Base-by-base conservation (phyloP, 768 basidiomycete species). In the Hygrocybe coccinea region DNA sequence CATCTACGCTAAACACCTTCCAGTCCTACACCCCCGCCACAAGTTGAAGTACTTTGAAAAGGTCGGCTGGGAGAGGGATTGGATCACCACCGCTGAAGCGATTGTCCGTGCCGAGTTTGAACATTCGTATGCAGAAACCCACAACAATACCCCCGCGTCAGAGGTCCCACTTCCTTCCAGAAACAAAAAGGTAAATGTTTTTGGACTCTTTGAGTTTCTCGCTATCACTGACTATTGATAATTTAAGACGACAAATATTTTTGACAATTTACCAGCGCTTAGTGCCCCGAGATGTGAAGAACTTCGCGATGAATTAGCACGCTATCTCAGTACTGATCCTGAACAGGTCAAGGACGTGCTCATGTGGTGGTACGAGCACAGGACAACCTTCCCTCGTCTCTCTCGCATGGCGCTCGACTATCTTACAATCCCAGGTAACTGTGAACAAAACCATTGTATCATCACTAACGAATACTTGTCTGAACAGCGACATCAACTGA, bases 1-100 rank as follows among this genome's bases (percentile, higher is more conserved):
- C n/a, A 8, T 8, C n/a, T 12, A 11, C 21, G 25, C 14, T 9
- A 17, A 36, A 17, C 34, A 6, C 6, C 17, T 36, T 39, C 2
- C 36, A 75, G 72, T 74, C 19, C 66, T 74, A 6, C 69, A 74
- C 56, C 73, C 71, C 2, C 56, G 56, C 0, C 63, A 71, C 63
- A 74, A 74, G 59, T 62, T 73, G 1, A 47, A 56, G 9, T 76
- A 75, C 55, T 73, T 75, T 56, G 57, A 63, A 17, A 56, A 56
- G 1, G 57, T 60, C 2, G 46, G 57, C 2, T 74, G 74, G 73
- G 56, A 63, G 5, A 17, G 52, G 0, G 52, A 55, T 5, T 75
- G 71, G 71, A 68, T 74, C 19, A 33, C 58, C 1, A 63, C 59
- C 0, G 67, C 71, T 2, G 33, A 60, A 34, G 55, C 57, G 5